Conservation (phyloP, 2,329 filamentous ascomycete species). For the Cyclaneusma minus region DNA sequence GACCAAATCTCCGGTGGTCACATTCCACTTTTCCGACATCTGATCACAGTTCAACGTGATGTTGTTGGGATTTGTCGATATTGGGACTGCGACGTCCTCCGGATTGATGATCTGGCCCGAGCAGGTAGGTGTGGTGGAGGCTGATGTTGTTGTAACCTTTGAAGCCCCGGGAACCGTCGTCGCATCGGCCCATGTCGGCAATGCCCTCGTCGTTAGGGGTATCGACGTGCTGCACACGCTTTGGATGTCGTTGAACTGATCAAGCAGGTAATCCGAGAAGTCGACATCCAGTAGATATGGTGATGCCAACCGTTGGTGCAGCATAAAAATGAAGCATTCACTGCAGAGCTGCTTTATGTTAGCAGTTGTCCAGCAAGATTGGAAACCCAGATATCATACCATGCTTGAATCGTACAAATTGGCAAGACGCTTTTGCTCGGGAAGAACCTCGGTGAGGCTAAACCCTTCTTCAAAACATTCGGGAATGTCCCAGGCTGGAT, state of each 20-base stretch:
- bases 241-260: slow-evolving; percentile 11
- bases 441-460: slow-evolving; percentile 1
- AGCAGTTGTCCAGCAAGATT: too few species aligned
- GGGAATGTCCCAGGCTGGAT: too few species aligned
- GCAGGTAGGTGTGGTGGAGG: too few species aligned
- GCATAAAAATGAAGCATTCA: slow-evolving; percentile 11
- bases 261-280: slow-evolving; percentile 11
- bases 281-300: slow-evolving; percentile 10
- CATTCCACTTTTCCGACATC: slow-evolving; percentile 2
- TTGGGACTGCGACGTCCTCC: too few species aligned
- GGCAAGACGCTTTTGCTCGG: slow-evolving; percentile 5
- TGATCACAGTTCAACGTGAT: too few species aligned
- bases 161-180: too few species aligned
- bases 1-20: slow-evolving; percentile 3
- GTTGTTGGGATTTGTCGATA: too few species aligned
- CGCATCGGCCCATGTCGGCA: slow-evolving; percentile 2
- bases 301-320: slow-evolving; percentile 8
- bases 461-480: too few species aligned
- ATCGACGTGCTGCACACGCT: slow-evolving; percentile 9
- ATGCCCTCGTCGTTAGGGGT: too few species aligned
- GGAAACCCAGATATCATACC: neutral
- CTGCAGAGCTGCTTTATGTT: slow-evolving; percentile 8
- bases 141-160: too few species aligned
- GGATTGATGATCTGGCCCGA: too few species aligned
- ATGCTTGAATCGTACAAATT: slow-evolving; percentile 8